A percentile compares a stretch with the other conserved stretches of the same genome.
phyloP scores from a whole-genome alignment of 2,329 filamentous ascomycete genomes.

The Golovinomyces cichoracearum region DNA sequence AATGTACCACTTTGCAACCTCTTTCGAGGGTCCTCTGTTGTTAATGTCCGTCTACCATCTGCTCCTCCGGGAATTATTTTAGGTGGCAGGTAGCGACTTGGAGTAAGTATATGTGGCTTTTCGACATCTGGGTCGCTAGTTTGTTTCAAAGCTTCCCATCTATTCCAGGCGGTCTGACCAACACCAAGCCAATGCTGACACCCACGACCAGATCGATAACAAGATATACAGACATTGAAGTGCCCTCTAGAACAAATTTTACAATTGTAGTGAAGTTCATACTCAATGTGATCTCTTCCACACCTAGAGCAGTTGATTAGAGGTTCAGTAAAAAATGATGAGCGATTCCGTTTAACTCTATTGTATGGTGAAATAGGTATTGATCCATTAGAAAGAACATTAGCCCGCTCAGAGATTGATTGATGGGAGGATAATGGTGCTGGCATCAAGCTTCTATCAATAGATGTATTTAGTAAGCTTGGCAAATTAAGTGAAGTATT shows the following conservation, averaged over 20 bases:
- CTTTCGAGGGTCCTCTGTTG: constrained; percentile 37
- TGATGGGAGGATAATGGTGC: constrained; percentile 12
- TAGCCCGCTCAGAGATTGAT: constrained; percentile 11
- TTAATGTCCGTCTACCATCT: constrained; percentile 31
- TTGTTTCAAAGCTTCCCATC: constrained; percentile 31
- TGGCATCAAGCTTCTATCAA: constrained; percentile 10
- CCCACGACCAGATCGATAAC: constrained; percentile 51
- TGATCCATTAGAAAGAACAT: constrained; percentile 10
- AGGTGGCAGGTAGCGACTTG: constrained; percentile 29
- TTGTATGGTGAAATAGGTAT: constrained; percentile 13
- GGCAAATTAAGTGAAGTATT: constrained; percentile 7
- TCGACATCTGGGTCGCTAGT: constrained; percentile 12
- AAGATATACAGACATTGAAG: constrained; percentile 57
- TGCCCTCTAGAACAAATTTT: constrained; percentile 38
- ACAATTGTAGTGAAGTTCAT: constrained; percentile 70
- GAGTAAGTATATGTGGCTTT: constrained; percentile 30
- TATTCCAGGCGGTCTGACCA: constrained; percentile 40
- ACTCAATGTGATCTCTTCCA: constrained; percentile 45
- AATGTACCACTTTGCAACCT: constrained; percentile 60
- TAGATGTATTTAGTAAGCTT: constrained; percentile 3
- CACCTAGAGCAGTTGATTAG: constrained; percentile 51
- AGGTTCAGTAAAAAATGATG: constrained; percentile 38
- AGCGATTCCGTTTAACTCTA: constrained; percentile 10
- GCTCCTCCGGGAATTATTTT: constrained; percentile 23
- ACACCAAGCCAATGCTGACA: constrained; percentile 81